Percentiles rank a stretch among this genome's conserved stretches.
Conservation (phyloP, 371 early-diverging fungal genomes). For the Batrachochytrium dendrobatidis region DNA sequence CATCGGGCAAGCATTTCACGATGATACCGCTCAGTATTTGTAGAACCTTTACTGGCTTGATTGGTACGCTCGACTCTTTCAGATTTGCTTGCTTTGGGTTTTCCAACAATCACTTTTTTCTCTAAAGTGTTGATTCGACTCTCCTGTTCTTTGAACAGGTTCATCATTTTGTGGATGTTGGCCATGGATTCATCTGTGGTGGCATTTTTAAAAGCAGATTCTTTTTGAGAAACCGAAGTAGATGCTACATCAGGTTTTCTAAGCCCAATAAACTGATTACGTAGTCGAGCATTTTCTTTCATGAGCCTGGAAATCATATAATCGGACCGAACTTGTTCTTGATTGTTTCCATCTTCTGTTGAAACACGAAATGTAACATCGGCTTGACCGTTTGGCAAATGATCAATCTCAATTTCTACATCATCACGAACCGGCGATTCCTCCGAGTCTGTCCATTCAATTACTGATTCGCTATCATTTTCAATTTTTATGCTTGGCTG, state of each 20-base stretch:
- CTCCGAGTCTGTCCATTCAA: slow-evolving; percentile 1
- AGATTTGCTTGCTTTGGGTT: background rate
- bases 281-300: slow-evolving; percentile 12
- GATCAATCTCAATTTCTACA: background rate
- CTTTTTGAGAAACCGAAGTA: background rate
- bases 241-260: background rate
- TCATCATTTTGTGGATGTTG: background rate
- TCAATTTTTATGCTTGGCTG: background rate
- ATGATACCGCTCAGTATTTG: too few species aligned
- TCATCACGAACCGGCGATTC: background rate
- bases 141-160: background rate
- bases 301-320: slow-evolving; percentile 4
- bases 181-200: too few species aligned
- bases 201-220: background rate
- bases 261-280: slow-evolving; percentile 4
- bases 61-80: too few species aligned
- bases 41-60: too few species aligned
- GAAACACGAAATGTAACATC: too few species aligned
- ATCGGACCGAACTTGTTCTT: background rate
- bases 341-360: too few species aligned
- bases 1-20: background rate
- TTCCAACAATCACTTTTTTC: background rate
- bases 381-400: background rate
- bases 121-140: background rate
- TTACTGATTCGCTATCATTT: background rate